These are phyloP conservation scores for Alternaria sp. DNA, from an alignment of 2,329 filamentous ascomycete species.

Conservation along the genomic window DNA sequence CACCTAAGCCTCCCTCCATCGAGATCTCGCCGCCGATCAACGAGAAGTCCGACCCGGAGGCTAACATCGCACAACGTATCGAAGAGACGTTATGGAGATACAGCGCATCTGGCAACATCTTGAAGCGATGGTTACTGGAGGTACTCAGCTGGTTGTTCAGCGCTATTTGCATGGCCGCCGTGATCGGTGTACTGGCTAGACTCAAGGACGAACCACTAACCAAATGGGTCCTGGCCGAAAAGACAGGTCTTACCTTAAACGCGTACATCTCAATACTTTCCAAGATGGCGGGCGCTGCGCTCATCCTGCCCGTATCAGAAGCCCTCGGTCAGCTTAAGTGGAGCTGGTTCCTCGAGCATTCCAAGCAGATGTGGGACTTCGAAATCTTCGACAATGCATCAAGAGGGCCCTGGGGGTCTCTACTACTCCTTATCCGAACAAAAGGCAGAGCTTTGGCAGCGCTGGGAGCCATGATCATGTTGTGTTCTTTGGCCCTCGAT, in stretches of 20 bases:
- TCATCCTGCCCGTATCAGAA: conserved; percentile 37
- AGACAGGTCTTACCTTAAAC: conserved; percentile 30
- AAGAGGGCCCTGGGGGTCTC: conserved; percentile 33
- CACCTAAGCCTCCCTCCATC: conserved; percentile 13
- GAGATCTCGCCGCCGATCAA: conserved; percentile 8
- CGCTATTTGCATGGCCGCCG: conserved; percentile 28
- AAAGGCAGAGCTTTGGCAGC: conserved; percentile 30
- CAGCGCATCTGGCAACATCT: conserved; percentile 19
- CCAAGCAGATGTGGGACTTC: conserved; percentile 44
- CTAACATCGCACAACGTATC: conserved; percentile 33
- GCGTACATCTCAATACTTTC: conserved; percentile 37
- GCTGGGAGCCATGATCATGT: conserved; percentile 29
- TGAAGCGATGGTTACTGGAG: conserved; percentile 35
- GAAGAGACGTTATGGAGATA: conserved; percentile 27
- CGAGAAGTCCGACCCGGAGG: not conserved
- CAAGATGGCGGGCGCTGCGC: conserved; percentile 35
- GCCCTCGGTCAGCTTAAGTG: conserved; percentile 46
- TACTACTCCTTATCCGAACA: conserved; percentile 23
- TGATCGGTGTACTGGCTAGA: conserved; percentile 22
- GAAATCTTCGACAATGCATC: conserved; percentile 46
- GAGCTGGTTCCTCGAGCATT: conserved; percentile 40
- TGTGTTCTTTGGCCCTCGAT: conserved; percentile 29
- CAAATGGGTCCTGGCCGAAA: conserved; percentile 14
- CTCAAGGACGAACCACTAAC: conserved; percentile 11
- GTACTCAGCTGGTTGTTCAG: conserved; percentile 36